Evolutionary conservation across 371 early-diverging fungal genomes (phyloP), one percentile per base, ranked within the genome.

Genomic region (Rhizomucor pusillus): DNA sequence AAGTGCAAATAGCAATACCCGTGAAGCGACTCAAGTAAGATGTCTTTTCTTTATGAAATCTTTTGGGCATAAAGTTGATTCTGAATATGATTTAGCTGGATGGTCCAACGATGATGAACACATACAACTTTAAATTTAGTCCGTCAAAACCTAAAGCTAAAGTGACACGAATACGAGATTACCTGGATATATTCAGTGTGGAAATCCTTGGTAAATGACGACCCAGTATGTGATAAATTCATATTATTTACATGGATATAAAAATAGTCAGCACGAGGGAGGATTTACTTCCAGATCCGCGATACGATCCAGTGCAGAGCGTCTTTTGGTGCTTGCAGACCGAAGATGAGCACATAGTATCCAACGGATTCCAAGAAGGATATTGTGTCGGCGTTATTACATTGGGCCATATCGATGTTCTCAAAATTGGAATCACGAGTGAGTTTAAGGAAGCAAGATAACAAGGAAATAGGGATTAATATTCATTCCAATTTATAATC

Each of bases 301-400:
- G 20, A 11, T 47, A 60, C 5, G 87, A 89, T 52, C 50, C 74
- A 2, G 67, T 90, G 3, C 51, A 65, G n/a, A 36, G 65, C 3
- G 50, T 85, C 0, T 81, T 87, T 52, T 90, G 81, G 71, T 85
- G 85, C 55, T 52, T 89, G 9, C 63, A 71, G 52, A 73, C 73
- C 0, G 69, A 75, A 46, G 69, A 72, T 43, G 59, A 48, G 18
- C 16, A 59, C 16, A 50, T 77, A 35, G 3, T 47, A 5, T 60
- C 56, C 12, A 82, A 83, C 47, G 82, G 85, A 2, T 68, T 61
- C 48, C 65, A 67, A 43, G 47, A 63, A 7, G 84, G 77, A 23
- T 79, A 69, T 43, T 58, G 45, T 20, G 41, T 63, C 16, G 71
- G 66, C n/a, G 51, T 67, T 6, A 64, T 79, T 53, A 54, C 62